Percentiles rank a stretch among this genome's conserved stretches.
Evolutionary conservation across 1,284 basidiomycete genomes (phyloP).

Genomic region (Cronartium quercuum): DNA sequence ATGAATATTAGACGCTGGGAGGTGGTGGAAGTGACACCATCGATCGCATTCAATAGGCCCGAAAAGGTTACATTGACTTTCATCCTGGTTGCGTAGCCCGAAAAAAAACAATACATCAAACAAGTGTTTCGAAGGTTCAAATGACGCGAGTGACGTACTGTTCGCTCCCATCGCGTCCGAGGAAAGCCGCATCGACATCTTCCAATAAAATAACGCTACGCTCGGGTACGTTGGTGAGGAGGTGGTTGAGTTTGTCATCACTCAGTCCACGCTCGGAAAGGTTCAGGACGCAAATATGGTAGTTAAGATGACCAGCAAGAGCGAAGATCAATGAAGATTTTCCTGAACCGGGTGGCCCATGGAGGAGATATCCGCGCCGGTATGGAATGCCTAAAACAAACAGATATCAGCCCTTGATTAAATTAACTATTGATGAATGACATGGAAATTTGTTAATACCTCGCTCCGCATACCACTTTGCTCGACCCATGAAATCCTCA

Average conservation of each 20-base stretch:
- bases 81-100: slow-evolving; percentile 52
- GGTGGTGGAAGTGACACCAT: slow-evolving; percentile 93
- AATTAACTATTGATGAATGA: slow-evolving; percentile 20
- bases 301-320: slow-evolving; percentile 79
- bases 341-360: slow-evolving; percentile 94
- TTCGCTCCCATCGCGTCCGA: slow-evolving; percentile 71
- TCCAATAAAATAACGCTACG: slow-evolving; percentile 88
- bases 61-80: slow-evolving; percentile 80
- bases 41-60: slow-evolving; percentile 91
- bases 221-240: slow-evolving; percentile 87
- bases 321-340: slow-evolving; percentile 99
- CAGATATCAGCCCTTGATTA: slow-evolving; percentile 30
- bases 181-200: slow-evolving; percentile 97
- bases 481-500: slow-evolving; percentile 70
- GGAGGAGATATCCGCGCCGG: slow-evolving; percentile 84
- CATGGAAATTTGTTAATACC: slow-evolving; percentile 55
- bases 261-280: slow-evolving; percentile 91
- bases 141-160: slow-evolving; percentile 59
- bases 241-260: slow-evolving; percentile 92
- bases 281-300: slow-evolving; percentile 95
- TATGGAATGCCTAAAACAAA: slow-evolving; percentile 83
- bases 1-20: slow-evolving; percentile 92
- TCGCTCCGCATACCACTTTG: slow-evolving; percentile 93
- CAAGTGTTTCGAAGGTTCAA: too few relatives aligned
- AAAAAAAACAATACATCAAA: neutral